Conservation (phyloP, 345 rosid genomes). For the Moricandia moricandioides region DNA sequence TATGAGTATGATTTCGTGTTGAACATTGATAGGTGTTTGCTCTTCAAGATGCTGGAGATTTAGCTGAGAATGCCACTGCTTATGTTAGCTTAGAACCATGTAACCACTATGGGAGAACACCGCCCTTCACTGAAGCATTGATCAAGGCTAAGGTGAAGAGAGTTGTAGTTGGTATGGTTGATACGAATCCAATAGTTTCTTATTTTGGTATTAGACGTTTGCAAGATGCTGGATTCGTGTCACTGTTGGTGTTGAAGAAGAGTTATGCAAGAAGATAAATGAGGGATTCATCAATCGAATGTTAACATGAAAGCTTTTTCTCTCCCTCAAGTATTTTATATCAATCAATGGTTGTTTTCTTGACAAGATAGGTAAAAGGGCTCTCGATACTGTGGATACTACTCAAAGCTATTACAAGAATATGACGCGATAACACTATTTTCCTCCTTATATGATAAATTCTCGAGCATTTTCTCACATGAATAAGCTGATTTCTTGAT, state of each 20-base stretch:
- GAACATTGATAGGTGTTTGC: slow-evolving; percentile 50
- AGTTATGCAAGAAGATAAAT: slow-evolving; percentile 69
- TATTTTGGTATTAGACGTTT: slow-evolving; percentile 61
- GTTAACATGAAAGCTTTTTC: slow-evolving; percentile 64
- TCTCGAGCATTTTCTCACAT: slow-evolving; percentile 43
- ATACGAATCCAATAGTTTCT: slow-evolving; percentile 88
- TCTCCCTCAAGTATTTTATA: slow-evolving; percentile 69
- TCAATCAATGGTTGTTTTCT: slow-evolving; percentile 56
- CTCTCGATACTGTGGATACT: slow-evolving; percentile 52
- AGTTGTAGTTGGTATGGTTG: slow-evolving; percentile 80
- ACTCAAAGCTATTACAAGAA: slow-evolving; percentile 66
- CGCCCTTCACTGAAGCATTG: slow-evolving; percentile 83
- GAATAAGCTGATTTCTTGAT: slow-evolving; percentile 61
- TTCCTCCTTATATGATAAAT: slow-evolving; percentile 38
- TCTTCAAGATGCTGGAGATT: slow-evolving; percentile 69
- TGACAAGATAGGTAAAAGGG: slow-evolving; percentile 65
- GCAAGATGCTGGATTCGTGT: slow-evolving; percentile 68
- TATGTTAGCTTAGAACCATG: slow-evolving; percentile 94
- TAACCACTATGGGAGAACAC: slow-evolving; percentile 86
- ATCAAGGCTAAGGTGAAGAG: slow-evolving; percentile 78
- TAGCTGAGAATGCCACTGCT: slow-evolving; percentile 76
- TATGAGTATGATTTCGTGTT: too few relatives aligned
- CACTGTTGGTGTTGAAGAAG: slow-evolving; percentile 65
- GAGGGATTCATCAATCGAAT: slow-evolving; percentile 74
- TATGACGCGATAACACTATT: slow-evolving; percentile 62